Evolutionary conservation across 78 protist genomes (phyloP).

Genomic region (Pelomyxa schiedti): DNA sequence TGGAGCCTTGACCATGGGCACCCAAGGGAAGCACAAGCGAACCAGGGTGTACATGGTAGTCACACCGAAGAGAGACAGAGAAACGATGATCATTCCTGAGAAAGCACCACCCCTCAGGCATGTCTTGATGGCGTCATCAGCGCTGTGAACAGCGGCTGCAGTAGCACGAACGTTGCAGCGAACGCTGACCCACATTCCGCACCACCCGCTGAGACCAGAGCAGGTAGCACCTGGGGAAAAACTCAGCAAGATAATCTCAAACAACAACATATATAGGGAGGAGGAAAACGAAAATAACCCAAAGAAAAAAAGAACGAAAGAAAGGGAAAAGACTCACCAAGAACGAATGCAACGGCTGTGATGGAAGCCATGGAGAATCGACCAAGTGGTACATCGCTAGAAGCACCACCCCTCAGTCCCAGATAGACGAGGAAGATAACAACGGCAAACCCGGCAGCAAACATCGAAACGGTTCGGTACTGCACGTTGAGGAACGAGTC

Average conservation of each 20-base stretch:
- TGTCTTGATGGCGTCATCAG: background rate
- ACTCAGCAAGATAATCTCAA: background rate
- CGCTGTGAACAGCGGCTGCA: background rate
- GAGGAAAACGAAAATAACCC: too few species aligned
- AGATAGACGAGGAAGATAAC: background rate
- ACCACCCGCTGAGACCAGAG: background rate
- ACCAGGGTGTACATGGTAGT: constrained; percentile 25
- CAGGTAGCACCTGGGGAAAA: background rate
- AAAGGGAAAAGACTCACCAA: background rate
- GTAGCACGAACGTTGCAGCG: constrained; percentile 5
- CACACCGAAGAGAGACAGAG: constrained; percentile 40
- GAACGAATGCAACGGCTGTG: background rate
- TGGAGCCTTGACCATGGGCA: constrained; percentile 14
- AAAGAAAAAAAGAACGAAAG: too few species aligned
- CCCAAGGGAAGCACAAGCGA: background rate
- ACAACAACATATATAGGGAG: background rate
- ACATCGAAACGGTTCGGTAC: background rate
- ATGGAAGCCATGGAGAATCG: background rate
- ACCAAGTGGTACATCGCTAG: background rate
- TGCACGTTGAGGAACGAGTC: background rate
- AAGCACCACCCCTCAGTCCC: background rate
- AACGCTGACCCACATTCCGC: background rate
- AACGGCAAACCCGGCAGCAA: background rate
- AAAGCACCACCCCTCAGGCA: constrained; percentile 56
- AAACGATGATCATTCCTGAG: constrained; percentile 27